Evolutionary conservation across 2,329 filamentous ascomycete genomes (phyloP).

Genomic region (Diaporthe capsici): DNA sequence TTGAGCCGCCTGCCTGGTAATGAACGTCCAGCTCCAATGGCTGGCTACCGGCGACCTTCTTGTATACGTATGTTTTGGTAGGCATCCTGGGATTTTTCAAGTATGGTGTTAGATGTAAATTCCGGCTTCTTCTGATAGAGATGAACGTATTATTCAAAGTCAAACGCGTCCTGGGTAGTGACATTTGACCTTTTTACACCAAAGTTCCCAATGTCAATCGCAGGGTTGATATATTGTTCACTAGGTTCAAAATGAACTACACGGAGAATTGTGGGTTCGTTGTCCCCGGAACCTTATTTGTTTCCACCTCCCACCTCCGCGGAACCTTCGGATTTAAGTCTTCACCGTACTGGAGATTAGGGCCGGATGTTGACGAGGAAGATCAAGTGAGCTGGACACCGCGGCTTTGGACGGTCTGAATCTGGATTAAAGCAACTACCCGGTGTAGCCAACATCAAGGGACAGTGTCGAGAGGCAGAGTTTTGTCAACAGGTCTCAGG

Average conservation of each 20-base stretch:
- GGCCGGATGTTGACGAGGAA: no score
- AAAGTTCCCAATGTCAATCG: neutral
- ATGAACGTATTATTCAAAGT: no score
- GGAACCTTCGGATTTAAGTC: neutral
- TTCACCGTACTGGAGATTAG: neutral
- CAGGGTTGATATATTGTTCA: neutral
- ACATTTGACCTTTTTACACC: neutral
- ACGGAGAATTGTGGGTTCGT: neutral
- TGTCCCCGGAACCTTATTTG: neutral
- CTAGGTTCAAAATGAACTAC: neutral
- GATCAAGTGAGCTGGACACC: neutral
- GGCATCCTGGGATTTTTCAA: neutral
- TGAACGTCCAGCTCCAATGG: neutral
- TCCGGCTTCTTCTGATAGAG: neutral
- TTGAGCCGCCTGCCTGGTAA: neutral
- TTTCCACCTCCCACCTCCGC: slow-evolving; percentile 3
- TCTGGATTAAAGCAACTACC: neutral
- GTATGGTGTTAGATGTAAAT: neutral
- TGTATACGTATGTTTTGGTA: neutral
- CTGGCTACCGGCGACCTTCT: neutral
- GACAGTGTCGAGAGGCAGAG: neutral
- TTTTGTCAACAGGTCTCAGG: neutral
- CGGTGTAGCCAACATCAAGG: neutral
- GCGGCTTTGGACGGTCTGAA: neutral
- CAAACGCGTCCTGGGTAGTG: neutral